phyloP scores from a whole-genome alignment of 192 early-diverging fungal genomes.

The Backusella westeae region DNA sequence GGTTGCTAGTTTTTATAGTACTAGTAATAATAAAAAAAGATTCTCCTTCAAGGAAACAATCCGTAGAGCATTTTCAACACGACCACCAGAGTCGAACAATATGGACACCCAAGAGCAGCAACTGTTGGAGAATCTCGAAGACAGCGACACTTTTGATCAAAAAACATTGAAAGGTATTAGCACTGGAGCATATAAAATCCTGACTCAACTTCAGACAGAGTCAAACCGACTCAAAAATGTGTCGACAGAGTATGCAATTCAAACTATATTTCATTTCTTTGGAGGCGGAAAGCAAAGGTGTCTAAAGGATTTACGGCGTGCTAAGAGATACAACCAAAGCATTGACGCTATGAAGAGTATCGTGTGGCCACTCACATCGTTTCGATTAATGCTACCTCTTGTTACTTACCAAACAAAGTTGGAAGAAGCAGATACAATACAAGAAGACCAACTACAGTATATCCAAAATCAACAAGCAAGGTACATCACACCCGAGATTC shows the following conservation, averaged over 20 bases:
- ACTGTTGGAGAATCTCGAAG: neutral
- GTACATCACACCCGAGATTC: neutral
- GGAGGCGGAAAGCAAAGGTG: neutral
- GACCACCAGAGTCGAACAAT: neutral
- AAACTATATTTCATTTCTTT: slow-evolving; percentile 9
- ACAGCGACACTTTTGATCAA: neutral
- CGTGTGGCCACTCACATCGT: neutral
- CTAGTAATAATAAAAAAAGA: neutral
- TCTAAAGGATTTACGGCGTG: neutral
- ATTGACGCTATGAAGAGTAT: slow-evolving; percentile 11
- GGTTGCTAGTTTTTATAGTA: neutral
- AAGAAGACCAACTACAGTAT: neutral
- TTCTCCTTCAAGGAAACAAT: neutral
- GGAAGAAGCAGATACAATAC: neutral
- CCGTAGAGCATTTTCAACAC: neutral
- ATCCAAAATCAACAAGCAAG: neutral
- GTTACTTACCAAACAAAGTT: neutral
- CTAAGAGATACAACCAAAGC: slow-evolving; percentile 12
- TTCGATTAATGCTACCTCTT: neutral
- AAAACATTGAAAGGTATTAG: neutral
- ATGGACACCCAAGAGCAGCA: neutral
- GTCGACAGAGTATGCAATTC: neutral
- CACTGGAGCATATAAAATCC: neutral
- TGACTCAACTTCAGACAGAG: slow-evolving; percentile 10
- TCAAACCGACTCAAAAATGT: slow-evolving; percentile 13